Evolutionary conservation across 768 basidiomycete genomes (phyloP).

Genomic region (Naganishia friedmannii): DNA sequence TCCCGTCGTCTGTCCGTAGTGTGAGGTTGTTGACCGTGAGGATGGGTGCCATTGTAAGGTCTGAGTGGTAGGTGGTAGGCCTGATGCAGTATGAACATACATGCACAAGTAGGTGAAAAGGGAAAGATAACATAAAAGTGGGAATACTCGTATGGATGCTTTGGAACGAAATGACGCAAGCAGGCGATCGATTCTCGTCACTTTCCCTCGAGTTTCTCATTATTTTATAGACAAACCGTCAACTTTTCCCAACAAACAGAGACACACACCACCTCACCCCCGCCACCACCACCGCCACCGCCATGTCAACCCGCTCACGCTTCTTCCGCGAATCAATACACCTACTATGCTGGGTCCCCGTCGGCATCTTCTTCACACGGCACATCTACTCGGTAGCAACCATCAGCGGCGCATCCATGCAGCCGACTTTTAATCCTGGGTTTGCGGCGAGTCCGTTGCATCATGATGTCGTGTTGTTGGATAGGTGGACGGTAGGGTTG

Average conservation of each 20-base stretch:
- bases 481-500: conserved; percentile 45
- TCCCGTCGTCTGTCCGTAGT: background rate
- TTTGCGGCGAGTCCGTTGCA: conserved; percentile 39
- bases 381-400: conserved; percentile 50
- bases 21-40: conserved; percentile 15
- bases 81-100: too few species aligned
- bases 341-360: conserved; percentile 48
- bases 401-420: conserved; percentile 48
- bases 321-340: conserved; percentile 20
- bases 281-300: too few species aligned
- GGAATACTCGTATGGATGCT: too few species aligned
- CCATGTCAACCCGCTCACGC: conserved; percentile 8
- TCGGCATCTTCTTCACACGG: conserved; percentile 50
- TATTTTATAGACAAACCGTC: too few species aligned
- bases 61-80: background rate
- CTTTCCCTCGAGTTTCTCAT: too few species aligned
- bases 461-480: conserved; percentile 51
- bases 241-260: too few species aligned
- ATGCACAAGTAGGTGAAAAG: too few species aligned
- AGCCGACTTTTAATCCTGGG: conserved; percentile 53
- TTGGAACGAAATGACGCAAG: background rate
- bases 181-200: background rate
- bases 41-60: conserved; percentile 1
- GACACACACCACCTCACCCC: too few species aligned
- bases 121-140: background rate